These are phyloP conservation scores for Pythium utonaiense DNA, from an alignment of 352 stramenopile species.

Conservation along the genomic window DNA sequence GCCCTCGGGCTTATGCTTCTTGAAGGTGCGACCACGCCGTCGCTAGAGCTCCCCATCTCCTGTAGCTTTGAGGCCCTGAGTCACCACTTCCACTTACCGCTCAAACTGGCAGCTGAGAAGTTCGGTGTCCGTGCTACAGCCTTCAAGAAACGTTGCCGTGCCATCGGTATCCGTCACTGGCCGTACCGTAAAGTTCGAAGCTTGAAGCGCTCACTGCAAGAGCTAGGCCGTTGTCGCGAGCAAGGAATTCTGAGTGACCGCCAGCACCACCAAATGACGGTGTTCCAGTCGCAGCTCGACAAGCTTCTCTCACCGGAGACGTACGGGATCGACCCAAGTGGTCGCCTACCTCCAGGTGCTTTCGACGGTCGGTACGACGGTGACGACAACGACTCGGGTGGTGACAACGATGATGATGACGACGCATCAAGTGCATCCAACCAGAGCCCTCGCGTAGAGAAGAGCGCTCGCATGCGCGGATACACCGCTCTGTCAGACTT, in stretches of 20 bases:
- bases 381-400: conserved; percentile 30
- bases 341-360: conserved; percentile 33
- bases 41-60: conserved; percentile 28
- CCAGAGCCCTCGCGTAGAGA: conserved; percentile 32
- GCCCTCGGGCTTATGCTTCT: conserved; percentile 22
- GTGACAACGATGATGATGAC: conserved; percentile 27
- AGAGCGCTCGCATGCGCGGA: background rate
- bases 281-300: conserved; percentile 71
- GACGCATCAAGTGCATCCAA: conserved; percentile 29
- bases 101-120: conserved; percentile 56
- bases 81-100: conserved; percentile 52
- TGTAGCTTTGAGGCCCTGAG: conserved; percentile 53
- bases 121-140: conserved; percentile 57
- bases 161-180: conserved; percentile 62
- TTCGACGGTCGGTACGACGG: conserved; percentile 25
- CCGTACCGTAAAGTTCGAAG: conserved; percentile 60
- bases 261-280: conserved; percentile 57
- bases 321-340: conserved; percentile 76
- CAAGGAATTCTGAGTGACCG: conserved; percentile 68
- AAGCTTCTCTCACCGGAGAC: conserved; percentile 72
- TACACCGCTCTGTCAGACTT: conserved; percentile 29
- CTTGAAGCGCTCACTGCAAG: conserved; percentile 53
- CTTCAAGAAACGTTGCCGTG: conserved; percentile 58
- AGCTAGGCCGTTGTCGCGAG: conserved; percentile 59
- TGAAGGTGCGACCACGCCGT: conserved; percentile 19